phyloP scores from a whole-genome alignment of 2,329 filamentous ascomycete genomes.

The Lasiodiplodia sp. region DNA sequence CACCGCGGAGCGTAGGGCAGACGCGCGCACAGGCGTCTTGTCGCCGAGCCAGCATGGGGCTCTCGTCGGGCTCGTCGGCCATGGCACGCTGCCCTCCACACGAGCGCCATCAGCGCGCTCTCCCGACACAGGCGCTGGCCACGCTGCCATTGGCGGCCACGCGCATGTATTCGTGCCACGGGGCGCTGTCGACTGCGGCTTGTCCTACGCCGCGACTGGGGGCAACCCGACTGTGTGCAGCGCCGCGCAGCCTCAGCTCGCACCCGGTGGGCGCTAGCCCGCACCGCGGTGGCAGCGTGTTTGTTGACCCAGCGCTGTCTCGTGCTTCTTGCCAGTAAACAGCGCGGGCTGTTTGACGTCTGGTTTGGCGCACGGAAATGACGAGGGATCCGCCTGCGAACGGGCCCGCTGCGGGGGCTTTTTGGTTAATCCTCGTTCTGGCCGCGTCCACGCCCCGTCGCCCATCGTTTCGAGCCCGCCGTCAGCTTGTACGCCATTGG shows the following conservation, averaged over 20 bases:
- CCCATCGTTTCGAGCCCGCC: slow-evolving; percentile 11
- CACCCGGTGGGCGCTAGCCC: slow-evolving; percentile 11
- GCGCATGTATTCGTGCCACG: slow-evolving; percentile 22
- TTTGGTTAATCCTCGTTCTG: slow-evolving; percentile 1
- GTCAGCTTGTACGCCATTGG: slow-evolving; percentile 24
- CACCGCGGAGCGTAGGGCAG: slow-evolving; percentile 3
- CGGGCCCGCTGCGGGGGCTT: slow-evolving; percentile 12
- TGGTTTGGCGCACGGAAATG: slow-evolving; percentile 15
- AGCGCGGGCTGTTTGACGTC: slow-evolving; percentile 23
- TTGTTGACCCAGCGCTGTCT: slow-evolving; percentile 14
- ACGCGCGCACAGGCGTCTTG: slow-evolving; percentile 9
- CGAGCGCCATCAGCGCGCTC: slow-evolving; percentile 1
- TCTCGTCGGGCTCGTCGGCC: neutral
- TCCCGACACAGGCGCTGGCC: slow-evolving; percentile 5
- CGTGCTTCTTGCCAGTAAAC: slow-evolving; percentile 22
- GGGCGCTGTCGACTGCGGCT: slow-evolving; percentile 7
- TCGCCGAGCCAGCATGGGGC: neutral
- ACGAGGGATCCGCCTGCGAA: slow-evolving; percentile 23
- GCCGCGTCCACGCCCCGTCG: slow-evolving; percentile 14
- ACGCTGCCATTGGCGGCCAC: slow-evolving; percentile 21
- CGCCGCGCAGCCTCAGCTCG: slow-evolving; percentile 16
- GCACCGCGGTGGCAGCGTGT: slow-evolving; percentile 8
- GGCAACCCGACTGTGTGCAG: slow-evolving; percentile 24
- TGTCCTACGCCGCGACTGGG: slow-evolving; percentile 22
- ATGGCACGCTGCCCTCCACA: slow-evolving; percentile 7